Percentiles rank a stretch among this genome's conserved stretches.
phyloP scores from a whole-genome alignment of 441 rosid genomes.

The Brassica hybrid region DNA sequence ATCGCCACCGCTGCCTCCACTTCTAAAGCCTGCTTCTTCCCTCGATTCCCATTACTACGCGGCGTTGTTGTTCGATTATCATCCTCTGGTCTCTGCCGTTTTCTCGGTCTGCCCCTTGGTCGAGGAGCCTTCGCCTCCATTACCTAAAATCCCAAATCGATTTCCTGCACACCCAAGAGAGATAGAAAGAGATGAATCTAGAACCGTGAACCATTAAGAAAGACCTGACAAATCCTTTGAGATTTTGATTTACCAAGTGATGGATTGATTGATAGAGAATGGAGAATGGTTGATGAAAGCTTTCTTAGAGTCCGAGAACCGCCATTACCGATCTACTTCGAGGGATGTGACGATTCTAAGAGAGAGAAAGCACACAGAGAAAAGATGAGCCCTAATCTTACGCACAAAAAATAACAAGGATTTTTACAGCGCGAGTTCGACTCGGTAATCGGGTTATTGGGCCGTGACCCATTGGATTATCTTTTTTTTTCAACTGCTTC shows the following conservation, averaged over 20 bases:
- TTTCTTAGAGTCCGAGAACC: constrained; percentile 25
- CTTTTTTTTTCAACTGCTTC: neutral
- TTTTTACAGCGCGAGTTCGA: constrained; percentile 15
- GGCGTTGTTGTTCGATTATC: constrained; percentile 23
- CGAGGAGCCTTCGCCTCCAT: constrained; percentile 72
- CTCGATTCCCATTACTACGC: constrained; percentile 26
- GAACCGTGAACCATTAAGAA: neutral
- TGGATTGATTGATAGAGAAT: neutral
- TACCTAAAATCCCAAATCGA: constrained; percentile 18
- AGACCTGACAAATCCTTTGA: neutral
- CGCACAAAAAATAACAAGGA: neutral
- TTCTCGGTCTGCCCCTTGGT: constrained; percentile 86
- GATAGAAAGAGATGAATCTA: neutral
- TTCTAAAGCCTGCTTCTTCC: constrained; percentile 57
- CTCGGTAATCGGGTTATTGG: constrained; percentile 35
- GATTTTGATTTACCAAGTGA: neutral
- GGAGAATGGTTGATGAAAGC: neutral
- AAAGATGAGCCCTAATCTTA: constrained; percentile 16
- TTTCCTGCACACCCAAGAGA: constrained; percentile 8
- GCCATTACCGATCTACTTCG: constrained; percentile 8
- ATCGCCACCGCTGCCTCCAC: constrained; percentile 46
- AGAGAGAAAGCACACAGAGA: neutral
- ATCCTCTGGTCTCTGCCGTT: constrained; percentile 61
- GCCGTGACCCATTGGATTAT: constrained; percentile 23
- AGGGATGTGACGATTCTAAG: constrained; percentile 14